These are phyloP conservation scores for Vaccinium corymbosum DNA, from an alignment of 148 eudicot species.

Conservation along the genomic window DNA sequence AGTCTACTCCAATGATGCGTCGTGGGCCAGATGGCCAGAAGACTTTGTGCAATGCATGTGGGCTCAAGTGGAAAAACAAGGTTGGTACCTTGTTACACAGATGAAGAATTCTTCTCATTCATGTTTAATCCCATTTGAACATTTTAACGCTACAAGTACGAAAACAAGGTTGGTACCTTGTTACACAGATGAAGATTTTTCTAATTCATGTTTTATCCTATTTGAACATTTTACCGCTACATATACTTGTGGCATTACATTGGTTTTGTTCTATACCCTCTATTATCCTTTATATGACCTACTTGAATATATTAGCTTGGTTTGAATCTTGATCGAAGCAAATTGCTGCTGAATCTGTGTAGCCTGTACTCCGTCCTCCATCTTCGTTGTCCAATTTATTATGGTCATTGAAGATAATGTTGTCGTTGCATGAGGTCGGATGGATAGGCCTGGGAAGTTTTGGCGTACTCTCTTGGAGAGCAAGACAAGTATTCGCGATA, in stretches of 20 bases:
- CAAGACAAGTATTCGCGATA: background rate
- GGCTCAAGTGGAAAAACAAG: constrained; percentile 69
- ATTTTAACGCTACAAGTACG: constrained; percentile 7
- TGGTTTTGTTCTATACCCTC: background rate
- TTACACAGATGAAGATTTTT: background rate
- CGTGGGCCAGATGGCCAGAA: constrained; percentile 68
- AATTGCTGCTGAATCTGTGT: background rate
- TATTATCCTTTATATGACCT: background rate
- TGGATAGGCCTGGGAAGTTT: background rate
- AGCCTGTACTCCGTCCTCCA: background rate
- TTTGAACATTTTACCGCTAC: background rate
- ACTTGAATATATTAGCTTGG: background rate
- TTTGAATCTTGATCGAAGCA: background rate
- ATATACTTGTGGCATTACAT: background rate
- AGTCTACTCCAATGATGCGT: constrained; percentile 67
- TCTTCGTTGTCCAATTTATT: background rate
- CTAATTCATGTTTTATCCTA: background rate
- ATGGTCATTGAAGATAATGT: background rate
- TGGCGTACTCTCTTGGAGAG: too few relatives aligned
- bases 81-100: constrained; percentile 21
- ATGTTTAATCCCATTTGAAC: background rate
- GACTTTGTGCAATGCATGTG: constrained; percentile 70
- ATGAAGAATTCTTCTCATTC: background rate
- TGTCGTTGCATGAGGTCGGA: background rate
- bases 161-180: constrained; percentile 49